Evolutionary conservation across 192 early-diverging fungal species (phyloP).

Genomic region (Coemansia nantahalensis): DNA sequence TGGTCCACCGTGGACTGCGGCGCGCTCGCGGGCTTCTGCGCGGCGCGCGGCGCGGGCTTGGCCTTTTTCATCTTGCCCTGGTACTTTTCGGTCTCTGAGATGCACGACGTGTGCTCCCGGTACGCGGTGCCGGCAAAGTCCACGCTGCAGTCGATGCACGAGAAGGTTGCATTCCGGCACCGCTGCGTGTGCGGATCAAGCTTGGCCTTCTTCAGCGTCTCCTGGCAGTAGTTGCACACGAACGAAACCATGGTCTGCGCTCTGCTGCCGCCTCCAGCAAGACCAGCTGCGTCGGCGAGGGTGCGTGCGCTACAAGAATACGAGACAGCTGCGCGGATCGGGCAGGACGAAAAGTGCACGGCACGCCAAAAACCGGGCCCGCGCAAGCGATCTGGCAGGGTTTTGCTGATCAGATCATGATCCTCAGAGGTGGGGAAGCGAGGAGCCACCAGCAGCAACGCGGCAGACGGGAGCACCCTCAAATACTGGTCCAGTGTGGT

Average conservation of each 20-base stretch:
- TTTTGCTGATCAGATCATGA: too few relatives aligned
- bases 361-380: too few relatives aligned
- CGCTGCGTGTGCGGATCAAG: slow-evolving; percentile 77
- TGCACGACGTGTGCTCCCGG: slow-evolving; percentile 82
- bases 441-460: too few relatives aligned
- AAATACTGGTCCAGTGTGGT: too few relatives aligned
- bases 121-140: slow-evolving; percentile 80
- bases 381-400: too few relatives aligned
- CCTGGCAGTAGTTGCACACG: slow-evolving; percentile 71
- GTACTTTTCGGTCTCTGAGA: slow-evolving; percentile 94
- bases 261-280: too few relatives aligned
- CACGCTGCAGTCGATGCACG: slow-evolving; percentile 87
- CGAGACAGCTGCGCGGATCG: too few relatives aligned
- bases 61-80: slow-evolving; percentile 48
- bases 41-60: slow-evolving; percentile 1
- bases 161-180: slow-evolving; percentile 82
- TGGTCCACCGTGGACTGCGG: slow-evolving; percentile 39
- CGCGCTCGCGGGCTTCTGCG: background rate
- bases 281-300: background rate
- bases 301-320: background rate
- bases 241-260: slow-evolving; percentile 56
- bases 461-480: too few relatives aligned
- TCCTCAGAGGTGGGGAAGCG: too few relatives aligned
- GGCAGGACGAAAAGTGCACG: too few relatives aligned
- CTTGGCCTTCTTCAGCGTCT: slow-evolving; percentile 94